A percentile compares a stretch with the other conserved stretches of the same genome.
Conservation (phyloP, 495 filamentous ascomycete species). For the Penicillium coprophilum region DNA sequence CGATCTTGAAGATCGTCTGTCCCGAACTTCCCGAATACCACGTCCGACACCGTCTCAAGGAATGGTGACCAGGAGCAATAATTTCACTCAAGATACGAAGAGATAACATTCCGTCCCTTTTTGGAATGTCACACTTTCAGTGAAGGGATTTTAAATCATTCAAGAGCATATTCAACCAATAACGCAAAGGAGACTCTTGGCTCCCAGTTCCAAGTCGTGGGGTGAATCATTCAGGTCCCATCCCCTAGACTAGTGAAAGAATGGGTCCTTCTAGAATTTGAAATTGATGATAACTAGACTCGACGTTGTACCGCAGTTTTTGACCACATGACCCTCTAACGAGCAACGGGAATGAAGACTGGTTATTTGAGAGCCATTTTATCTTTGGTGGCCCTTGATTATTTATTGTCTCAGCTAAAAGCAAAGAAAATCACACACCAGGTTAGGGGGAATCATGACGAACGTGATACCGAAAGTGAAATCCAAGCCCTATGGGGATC, state of each 20-base stretch:
- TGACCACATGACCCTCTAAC: no score
- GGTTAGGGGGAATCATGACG: background rate
- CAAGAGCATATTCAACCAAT: background rate
- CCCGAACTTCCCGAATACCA: background rate
- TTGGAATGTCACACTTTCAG: background rate
- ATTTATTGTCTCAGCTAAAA: no score
- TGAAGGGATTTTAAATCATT: background rate
- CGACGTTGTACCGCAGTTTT: no score
- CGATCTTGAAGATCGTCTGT: background rate
- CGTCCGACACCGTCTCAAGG: background rate
- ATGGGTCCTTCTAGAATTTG: conserved; percentile 3
- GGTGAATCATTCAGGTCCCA: background rate
- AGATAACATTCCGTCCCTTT: background rate
- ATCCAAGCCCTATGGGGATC: conserved; percentile 4
- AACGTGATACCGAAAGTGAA: background rate
- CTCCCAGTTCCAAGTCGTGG: background rate
- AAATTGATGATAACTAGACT: no score
- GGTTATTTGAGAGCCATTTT: no score
- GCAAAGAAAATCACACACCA: no score
- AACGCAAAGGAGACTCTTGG: background rate
- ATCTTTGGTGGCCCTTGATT: no score
- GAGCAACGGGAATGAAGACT: no score
- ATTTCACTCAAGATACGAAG: background rate
- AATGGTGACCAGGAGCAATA: background rate
- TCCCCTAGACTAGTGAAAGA: background rate